Evolutionary conservation across 2,329 filamentous ascomycete genomes (phyloP), one percentile per base, ranked within the genome.

Genomic region (Purpureocillium takamizusanense): DNA sequence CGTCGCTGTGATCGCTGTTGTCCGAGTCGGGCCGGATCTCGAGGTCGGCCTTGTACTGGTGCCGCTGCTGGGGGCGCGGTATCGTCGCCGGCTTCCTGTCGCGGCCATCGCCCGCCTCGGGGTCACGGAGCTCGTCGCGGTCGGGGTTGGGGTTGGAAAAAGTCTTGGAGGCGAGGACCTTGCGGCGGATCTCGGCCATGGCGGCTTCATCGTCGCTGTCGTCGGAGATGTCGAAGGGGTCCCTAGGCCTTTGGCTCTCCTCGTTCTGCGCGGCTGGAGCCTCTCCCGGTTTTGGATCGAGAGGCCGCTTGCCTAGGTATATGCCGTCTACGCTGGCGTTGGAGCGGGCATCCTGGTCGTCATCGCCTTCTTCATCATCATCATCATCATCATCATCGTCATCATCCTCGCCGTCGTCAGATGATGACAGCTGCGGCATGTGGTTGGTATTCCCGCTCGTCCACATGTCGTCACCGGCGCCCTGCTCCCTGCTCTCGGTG

Each of bases 141-240:
- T 85, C 85, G 9, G 46, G 41, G 28, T 52, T 49, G 6, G 56
- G 51, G 40, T 63, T 61, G 31, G 83, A 67, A 53, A 98, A 98
- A 0, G 88, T 78, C 55, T 90, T 95, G 7, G 90, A 95, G 7
- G 83, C 84, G 2, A 98, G 74, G n/a, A 97, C 87, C 50, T 86
- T 86, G 39, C 83, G 79, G 35, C 92, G 77, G 37, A 98, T 81
- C 53, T 94, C 89, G 28, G 86, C 89, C 89, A 97, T 97, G 55
- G 88, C 81, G 37, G 29, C 39, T 9, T 44, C 39, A 14, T 85
- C 84, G 51, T 95, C 86, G 25, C 76, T 78, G 49, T 86, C 82
- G 39, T 88, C 83, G 9, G 87, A 87, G 33, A 94, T 74, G 38
- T 77, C 81, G 51, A 82, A 89, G 0, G 80, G 81, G 50, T 92